Evolutionary conservation across 2,329 filamentous ascomycete genomes (phyloP).

Genomic region (Septoria linicola): DNA sequence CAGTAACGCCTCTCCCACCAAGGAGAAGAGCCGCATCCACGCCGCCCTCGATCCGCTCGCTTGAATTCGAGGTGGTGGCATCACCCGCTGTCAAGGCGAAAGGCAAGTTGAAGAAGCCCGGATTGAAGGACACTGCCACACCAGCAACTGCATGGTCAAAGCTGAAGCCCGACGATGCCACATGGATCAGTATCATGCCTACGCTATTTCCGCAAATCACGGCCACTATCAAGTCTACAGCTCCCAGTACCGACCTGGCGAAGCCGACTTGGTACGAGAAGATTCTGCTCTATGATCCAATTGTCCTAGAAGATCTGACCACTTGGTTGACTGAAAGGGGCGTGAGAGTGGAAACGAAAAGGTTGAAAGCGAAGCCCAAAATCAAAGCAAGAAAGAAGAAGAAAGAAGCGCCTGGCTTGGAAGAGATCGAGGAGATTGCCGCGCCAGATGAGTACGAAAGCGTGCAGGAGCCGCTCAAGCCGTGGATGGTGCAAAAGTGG

Average conservation of each 20-base stretch:
- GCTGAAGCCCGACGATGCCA: constrained; percentile 28
- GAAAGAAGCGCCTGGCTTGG: constrained; percentile 43
- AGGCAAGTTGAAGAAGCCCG: background rate
- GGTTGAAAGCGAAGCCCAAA: constrained; percentile 19
- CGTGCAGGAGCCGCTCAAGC: constrained; percentile 36
- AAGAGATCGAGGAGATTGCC: constrained; percentile 57
- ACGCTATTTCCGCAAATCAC: constrained; percentile 51
- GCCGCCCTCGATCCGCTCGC: constrained; percentile 23
- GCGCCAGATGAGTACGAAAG: constrained; percentile 25
- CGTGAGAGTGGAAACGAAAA: constrained; percentile 25
- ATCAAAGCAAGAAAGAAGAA: constrained; percentile 38
- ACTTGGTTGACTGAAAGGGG: constrained; percentile 67
- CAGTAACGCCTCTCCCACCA: constrained; percentile 35
- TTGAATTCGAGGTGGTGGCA: constrained; percentile 22
- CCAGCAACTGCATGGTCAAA: constrained; percentile 8
- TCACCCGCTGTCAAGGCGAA: constrained; percentile 18
- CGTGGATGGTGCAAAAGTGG: constrained; percentile 76
- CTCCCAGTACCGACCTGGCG: constrained; percentile 42
- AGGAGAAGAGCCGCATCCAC: constrained; percentile 32
- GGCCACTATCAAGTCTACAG: constrained; percentile 47
- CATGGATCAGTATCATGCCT: constrained; percentile 38
- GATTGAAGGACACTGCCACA: background rate
- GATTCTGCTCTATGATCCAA: constrained; percentile 89
- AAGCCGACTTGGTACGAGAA: constrained; percentile 79
- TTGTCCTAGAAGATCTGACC: constrained; percentile 82